Conservation (phyloP, 2,329 filamentous ascomycete genomes). For the Aspergillus tamarii region DNA sequence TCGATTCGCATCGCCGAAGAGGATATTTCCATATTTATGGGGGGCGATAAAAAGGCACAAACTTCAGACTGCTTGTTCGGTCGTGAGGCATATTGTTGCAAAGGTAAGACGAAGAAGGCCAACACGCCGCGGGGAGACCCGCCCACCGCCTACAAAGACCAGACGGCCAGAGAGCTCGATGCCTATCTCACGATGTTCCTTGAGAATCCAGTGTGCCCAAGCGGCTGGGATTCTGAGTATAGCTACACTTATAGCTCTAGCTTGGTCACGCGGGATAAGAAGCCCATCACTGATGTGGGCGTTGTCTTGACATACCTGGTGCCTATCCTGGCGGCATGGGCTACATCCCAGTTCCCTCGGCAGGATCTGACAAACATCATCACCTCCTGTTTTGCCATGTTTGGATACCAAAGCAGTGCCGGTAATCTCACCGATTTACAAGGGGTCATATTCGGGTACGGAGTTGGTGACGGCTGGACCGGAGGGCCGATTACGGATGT, state of each 20-base stretch:
- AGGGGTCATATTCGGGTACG: too few species aligned
- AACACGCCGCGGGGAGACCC: background rate
- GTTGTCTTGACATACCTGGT: background rate
- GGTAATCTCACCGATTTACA: too few species aligned
- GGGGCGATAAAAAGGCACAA: too few species aligned
- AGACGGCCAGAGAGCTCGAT: background rate
- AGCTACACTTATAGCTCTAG: background rate
- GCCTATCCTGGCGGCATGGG: too few species aligned
- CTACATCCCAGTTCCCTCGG: too few species aligned
- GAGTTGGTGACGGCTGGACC: too few species aligned
- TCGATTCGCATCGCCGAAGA: too few species aligned
- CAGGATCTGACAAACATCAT: too few species aligned
- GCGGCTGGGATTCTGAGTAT: background rate
- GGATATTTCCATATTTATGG: too few species aligned
- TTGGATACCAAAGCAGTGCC: too few species aligned
- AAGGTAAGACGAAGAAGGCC: background rate
- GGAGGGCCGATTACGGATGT: too few species aligned
- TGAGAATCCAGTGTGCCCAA: background rate
- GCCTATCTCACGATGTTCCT: background rate
- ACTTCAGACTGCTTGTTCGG: background rate
- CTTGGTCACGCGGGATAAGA: background rate
- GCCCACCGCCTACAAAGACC: background rate
- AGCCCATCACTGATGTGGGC: background rate
- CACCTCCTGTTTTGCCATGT: too few species aligned
- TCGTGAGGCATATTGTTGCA: constrained; percentile 6